These are phyloP conservation scores for Piromyces finnis DNA, from an alignment of 192 early-diverging fungal species.

Conservation along the genomic window DNA sequence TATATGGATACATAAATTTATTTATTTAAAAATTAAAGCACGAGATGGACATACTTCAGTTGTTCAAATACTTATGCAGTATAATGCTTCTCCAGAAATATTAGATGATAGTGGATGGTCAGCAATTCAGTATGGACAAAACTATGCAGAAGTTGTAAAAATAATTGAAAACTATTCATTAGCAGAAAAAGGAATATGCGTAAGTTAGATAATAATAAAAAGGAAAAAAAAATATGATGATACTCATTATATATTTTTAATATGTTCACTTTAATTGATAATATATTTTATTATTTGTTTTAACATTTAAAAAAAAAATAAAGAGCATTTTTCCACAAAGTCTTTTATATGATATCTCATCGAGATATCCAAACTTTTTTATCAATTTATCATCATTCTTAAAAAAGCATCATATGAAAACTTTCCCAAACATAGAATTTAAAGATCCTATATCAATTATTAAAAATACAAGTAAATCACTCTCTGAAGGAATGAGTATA, in stretches of 20 bases:
- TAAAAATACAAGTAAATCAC: constrained; percentile 2
- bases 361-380: constrained; percentile 24
- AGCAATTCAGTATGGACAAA: constrained; percentile 36
- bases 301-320: background rate
- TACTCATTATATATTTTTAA: background rate
- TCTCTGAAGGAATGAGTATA: constrained; percentile 10
- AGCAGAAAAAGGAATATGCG: background rate
- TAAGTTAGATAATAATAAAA: too few species aligned
- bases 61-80: constrained; percentile 24
- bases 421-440: constrained; percentile 3
- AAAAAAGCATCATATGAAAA: background rate
- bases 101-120: constrained; percentile 49
- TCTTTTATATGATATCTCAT: constrained; percentile 16
- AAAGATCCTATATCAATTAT: constrained; percentile 12
- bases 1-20: too few species aligned
- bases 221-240: too few species aligned
- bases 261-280: too few species aligned
- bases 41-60: constrained; percentile 38
- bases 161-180: constrained; percentile 16
- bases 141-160: constrained; percentile 34
- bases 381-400: constrained; percentile 12
- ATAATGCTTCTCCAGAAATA: constrained; percentile 26
- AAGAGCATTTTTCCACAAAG: constrained; percentile 5
- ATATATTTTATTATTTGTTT: too few species aligned
- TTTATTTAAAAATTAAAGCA: too few species aligned